phyloP scores from a whole-genome alignment of 192 early-diverging fungal species.

The Backusella parvicylindrica region DNA sequence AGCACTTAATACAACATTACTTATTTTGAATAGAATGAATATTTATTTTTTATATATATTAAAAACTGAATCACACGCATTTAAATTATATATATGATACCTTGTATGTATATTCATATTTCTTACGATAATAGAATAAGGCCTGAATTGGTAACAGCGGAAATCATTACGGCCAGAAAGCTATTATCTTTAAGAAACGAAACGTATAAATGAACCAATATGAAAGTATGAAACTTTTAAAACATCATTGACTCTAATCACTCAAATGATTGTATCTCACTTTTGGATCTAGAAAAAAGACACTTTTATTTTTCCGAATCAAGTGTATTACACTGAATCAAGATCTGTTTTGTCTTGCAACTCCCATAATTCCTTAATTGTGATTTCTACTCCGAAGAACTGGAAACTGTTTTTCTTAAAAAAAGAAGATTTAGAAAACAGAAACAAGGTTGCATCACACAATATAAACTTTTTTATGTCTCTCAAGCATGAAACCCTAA shows the following conservation, averaged over 20 bases:
- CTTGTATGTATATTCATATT: too few relatives aligned
- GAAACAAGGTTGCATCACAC: neutral
- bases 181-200: too few relatives aligned
- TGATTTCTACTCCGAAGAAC: neutral
- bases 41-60: too few relatives aligned
- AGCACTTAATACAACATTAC: too few relatives aligned
- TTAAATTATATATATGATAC: too few relatives aligned
- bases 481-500: slow-evolving; percentile 1
- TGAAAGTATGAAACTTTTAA: neutral
- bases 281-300: neutral
- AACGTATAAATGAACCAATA: too few relatives aligned
- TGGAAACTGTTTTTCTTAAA: neutral
- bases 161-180: too few relatives aligned
- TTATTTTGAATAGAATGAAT: too few relatives aligned
- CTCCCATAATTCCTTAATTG: neutral
- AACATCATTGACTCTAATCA: neutral
- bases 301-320: neutral
- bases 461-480: neutral
- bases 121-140: too few relatives aligned
- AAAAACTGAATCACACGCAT: too few relatives aligned
- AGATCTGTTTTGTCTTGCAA: neutral
- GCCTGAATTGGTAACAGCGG: too few relatives aligned
- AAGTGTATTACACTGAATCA: neutral
- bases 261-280: neutral
- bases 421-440: neutral